Conservation (phyloP, 2,329 filamentous ascomycete genomes). For the Chaetomium sp. region DNA sequence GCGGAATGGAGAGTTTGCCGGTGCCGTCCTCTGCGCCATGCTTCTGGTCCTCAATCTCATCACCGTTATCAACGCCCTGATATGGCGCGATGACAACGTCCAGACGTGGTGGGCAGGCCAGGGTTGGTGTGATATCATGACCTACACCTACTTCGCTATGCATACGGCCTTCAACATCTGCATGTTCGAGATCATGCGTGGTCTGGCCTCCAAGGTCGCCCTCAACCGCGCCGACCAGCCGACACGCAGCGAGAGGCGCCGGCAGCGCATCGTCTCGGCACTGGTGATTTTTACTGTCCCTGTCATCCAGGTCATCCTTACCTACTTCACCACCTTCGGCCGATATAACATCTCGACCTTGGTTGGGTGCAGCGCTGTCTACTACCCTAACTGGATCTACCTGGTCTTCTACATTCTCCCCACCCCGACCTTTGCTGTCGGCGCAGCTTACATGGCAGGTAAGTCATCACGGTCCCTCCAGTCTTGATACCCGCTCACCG, state of each 20-base stretch:
- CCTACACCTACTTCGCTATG: conserved; percentile 42
- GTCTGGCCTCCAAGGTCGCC: conserved; percentile 54
- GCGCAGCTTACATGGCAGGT: conserved; percentile 53
- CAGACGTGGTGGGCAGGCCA: conserved; percentile 53
- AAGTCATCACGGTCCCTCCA: conserved; percentile 37
- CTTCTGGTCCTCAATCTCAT: conserved; percentile 52
- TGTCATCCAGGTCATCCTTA: conserved; percentile 51
- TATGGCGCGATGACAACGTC: conserved; percentile 58
- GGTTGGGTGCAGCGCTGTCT: conserved; percentile 52
- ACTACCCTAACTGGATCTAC: conserved; percentile 51
- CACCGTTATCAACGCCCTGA: conserved; percentile 52
- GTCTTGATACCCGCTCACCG: background rate
- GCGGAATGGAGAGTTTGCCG: conserved; percentile 57
- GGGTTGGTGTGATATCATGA: conserved; percentile 57
- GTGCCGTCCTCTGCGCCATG: conserved; percentile 51
- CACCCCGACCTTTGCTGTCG: conserved; percentile 46
- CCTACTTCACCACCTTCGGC: conserved; percentile 50
- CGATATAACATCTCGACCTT: conserved; percentile 55
- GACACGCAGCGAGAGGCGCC: conserved; percentile 46
- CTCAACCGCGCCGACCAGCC: conserved; percentile 47
- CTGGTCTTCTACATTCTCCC: conserved; percentile 53
- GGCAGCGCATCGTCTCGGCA: conserved; percentile 50
- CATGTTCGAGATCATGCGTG: conserved; percentile 57
- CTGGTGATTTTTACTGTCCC: conserved; percentile 59
- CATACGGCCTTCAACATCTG: conserved; percentile 52